These are phyloP conservation scores for Alternaria atra DNA, from an alignment of 2,329 filamentous ascomycete genomes.

Conservation along the genomic window DNA sequence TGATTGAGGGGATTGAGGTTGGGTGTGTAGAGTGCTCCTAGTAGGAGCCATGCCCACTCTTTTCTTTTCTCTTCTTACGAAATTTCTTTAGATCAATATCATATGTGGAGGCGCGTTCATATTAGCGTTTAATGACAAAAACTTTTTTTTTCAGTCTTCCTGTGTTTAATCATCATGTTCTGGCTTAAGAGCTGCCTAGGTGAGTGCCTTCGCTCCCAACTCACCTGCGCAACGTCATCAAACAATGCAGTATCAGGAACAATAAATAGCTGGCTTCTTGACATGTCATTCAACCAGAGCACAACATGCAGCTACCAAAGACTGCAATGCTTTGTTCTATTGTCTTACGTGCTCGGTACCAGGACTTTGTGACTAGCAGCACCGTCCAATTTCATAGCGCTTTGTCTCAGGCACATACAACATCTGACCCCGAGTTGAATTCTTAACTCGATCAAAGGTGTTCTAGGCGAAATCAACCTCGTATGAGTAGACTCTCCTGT, in stretches of 20 bases:
- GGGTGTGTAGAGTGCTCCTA: conserved; percentile 11
- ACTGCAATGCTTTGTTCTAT: not conserved
- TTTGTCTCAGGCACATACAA: conserved; percentile 8
- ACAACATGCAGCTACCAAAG: too few relatives aligned
- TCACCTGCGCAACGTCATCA: not conserved
- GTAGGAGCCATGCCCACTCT: not conserved
- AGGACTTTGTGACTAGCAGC: not conserved
- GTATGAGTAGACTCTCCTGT: not conserved
- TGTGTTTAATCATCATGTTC: not conserved
- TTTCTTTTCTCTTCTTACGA: not conserved
- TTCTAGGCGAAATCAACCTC: not conserved
- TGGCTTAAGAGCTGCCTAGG: not conserved
- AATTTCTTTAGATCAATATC: not conserved
- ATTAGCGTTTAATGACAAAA: not conserved
- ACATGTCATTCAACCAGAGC: not conserved
- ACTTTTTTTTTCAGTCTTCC: not conserved
- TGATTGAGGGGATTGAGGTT: conserved; percentile 27
- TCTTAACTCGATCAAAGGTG: not conserved
- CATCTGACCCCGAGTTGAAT: not conserved
- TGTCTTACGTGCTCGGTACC: not conserved
- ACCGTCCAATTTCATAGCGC: not conserved
- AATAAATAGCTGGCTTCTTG: not conserved
- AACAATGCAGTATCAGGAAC: not conserved
- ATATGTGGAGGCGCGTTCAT: not conserved
- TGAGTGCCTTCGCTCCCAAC: not conserved